Evolutionary conservation across 2,329 filamentous ascomycete genomes (phyloP).

Genomic region (Fonsecaea pugnacius): DNA sequence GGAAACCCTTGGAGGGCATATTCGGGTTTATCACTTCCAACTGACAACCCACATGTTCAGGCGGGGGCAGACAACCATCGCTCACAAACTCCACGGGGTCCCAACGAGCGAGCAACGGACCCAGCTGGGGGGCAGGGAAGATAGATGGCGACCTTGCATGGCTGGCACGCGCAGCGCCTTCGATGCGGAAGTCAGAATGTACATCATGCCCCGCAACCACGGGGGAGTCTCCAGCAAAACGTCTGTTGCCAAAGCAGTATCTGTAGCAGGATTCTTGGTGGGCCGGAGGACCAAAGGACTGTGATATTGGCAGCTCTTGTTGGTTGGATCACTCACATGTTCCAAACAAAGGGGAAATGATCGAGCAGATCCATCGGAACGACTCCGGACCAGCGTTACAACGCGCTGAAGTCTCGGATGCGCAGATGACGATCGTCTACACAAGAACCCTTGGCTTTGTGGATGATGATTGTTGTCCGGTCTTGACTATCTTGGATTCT

Average conservation of each 20-base stretch:
- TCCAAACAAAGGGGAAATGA: slow-evolving; percentile 11
- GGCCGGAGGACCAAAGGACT: neutral
- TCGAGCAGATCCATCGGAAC: slow-evolving; percentile 9
- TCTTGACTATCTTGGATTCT: slow-evolving; percentile 18
- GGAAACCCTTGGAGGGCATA: neutral
- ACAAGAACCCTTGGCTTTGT: slow-evolving; percentile 8
- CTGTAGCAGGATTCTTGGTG: neutral
- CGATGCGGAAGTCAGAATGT: neutral
- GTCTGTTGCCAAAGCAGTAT: neutral
- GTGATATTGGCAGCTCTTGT: neutral
- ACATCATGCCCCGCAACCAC: slow-evolving; percentile 3
- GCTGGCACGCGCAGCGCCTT: neutral
- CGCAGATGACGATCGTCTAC: slow-evolving; percentile 16
- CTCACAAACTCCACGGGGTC: slow-evolving; percentile 6
- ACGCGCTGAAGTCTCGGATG: slow-evolving; percentile 19
- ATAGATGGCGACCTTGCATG: neutral
- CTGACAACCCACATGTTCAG: neutral
- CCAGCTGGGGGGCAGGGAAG: slow-evolving; percentile 5
- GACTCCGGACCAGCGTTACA: slow-evolving; percentile 22
- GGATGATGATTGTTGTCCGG: slow-evolving; percentile 7
- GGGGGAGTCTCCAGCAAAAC: neutral
- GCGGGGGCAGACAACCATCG: slow-evolving; percentile 1
- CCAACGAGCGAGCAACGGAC: neutral
- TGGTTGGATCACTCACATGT: neutral
- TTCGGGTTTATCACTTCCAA: slow-evolving; percentile 7